These are phyloP conservation scores for Paramarasmius palmivorus DNA, from an alignment of 1,284 basidiomycete species.

Conservation along the genomic window DNA sequence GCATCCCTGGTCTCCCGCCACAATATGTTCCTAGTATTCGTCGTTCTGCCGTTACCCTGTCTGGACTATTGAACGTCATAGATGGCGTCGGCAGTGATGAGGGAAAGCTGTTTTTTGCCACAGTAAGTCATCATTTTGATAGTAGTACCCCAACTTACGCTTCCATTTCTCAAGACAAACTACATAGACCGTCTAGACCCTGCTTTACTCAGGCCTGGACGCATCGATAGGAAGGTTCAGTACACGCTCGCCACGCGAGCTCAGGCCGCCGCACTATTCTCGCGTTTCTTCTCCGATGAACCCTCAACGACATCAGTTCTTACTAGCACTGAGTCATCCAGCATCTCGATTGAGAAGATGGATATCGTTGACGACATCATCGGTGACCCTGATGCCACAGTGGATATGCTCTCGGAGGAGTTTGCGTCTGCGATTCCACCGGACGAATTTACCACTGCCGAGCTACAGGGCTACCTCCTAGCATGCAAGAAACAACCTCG, in stretches of 20 bases:
- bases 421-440: constrained; percentile 48
- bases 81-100: constrained; percentile 59
- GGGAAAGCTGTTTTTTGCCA: constrained; percentile 56
- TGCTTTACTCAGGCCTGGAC: constrained; percentile 51
- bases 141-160: no score
- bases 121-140: constrained; percentile 29
- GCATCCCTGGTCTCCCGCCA: neutral
- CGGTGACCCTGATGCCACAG: neutral
- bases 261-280: constrained; percentile 51
- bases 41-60: constrained; percentile 43
- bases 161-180: constrained; percentile 40
- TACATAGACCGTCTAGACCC: constrained; percentile 53
- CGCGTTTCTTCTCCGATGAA: constrained; percentile 46
- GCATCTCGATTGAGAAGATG: neutral
- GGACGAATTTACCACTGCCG: constrained; percentile 54
- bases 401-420: constrained; percentile 31
- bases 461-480: constrained; percentile 59
- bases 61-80: constrained; percentile 52
- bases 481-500: constrained; percentile 47
- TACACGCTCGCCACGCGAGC: constrained; percentile 46
- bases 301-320: neutral
- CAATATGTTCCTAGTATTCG: neutral
- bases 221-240: constrained; percentile 51
- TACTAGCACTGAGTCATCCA: neutral
- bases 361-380: neutral